A percentile compares a stretch with the other conserved stretches of the same genome.
phyloP scores from a whole-genome alignment of 768 basidiomycete genomes.

The Psilocybe subaeruginosa region DNA sequence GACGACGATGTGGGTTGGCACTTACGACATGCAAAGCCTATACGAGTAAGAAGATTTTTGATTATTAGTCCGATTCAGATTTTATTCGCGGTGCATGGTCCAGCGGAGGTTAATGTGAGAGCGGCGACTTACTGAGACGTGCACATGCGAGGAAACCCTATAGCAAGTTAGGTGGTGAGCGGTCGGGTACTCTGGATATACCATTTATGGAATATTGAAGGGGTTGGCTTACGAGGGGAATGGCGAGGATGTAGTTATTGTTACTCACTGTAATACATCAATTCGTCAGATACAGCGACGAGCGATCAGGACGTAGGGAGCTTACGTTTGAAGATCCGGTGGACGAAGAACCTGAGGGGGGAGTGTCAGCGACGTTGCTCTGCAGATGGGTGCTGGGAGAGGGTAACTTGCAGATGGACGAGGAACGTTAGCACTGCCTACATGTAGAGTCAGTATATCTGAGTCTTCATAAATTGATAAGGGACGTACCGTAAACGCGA shows the following conservation, averaged over 20 bases:
- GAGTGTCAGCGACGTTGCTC: neutral
- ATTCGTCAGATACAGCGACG: neutral
- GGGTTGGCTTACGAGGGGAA: conserved; percentile 25
- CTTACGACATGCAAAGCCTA: conserved; percentile 16
- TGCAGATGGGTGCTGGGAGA: neutral
- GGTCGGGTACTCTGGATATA: neutral
- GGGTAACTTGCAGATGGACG: conserved; percentile 47
- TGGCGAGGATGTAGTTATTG: conserved; percentile 34
- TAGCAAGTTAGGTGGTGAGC: neutral
- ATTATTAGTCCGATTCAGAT: neutral
- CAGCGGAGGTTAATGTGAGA: no score
- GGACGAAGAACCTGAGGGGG: conserved; percentile 29
- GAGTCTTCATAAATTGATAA: neutral
- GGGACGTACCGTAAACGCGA: conserved; percentile 30
- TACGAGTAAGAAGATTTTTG: neutral
- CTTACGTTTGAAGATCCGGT: conserved; percentile 46
- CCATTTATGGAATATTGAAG: no score
- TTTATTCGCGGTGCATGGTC: neutral
- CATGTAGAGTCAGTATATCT: no score
- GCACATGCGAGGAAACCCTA: conserved; percentile 7
- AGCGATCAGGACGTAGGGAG: neutral
- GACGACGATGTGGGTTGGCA: neutral
- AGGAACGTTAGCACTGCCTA: conserved; percentile 48
- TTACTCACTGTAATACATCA: conserved; percentile 31
- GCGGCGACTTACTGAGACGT: conserved; percentile 6